Percentiles rank a stretch among this genome's conserved stretches.
phyloP scores from a whole-genome alignment of 1,139 yeast species.

The Yamadazyma epiphylla region DNA sequence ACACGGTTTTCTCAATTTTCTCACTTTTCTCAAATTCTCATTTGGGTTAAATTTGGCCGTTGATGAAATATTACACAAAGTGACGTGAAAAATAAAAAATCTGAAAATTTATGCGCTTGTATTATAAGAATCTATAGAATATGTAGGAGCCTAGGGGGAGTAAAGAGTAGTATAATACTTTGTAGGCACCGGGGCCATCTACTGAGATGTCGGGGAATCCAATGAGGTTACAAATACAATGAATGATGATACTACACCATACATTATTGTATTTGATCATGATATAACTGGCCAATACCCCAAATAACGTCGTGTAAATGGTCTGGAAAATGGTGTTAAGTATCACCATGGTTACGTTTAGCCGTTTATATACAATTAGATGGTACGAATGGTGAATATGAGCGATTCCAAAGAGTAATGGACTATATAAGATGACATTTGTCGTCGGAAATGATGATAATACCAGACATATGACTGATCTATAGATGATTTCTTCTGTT shows the following conservation, averaged over 20 bases:
- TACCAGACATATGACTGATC: conserved; percentile 55
- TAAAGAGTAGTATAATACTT: conserved; percentile 6
- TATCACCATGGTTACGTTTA: conserved; percentile 4
- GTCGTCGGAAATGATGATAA: conserved; percentile 19
- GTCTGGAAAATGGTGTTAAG: conserved; percentile 46
- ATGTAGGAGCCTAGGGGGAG: conserved; percentile 4
- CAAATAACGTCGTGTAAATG: conserved; percentile 74
- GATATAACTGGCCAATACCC: conserved; percentile 64
- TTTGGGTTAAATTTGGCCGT: too few species aligned
- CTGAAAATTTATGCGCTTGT: too few species aligned
- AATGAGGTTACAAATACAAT: conserved; percentile 69
- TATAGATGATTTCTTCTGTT: conserved; percentile 81
- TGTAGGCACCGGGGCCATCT: conserved; percentile 2
- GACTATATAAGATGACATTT: conserved; percentile 44
- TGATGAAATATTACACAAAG: too few species aligned
- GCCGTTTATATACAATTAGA: conserved; percentile 13
- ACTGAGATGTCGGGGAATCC: conserved; percentile 62
- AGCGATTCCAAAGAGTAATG: conserved; percentile 83
- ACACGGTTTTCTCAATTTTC: too few species aligned
- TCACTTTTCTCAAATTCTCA: too few species aligned
- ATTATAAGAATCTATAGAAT: conserved; percentile 3
- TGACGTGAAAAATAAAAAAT: too few species aligned
- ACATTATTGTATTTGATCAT: conserved; percentile 52
- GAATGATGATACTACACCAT: conserved; percentile 64
- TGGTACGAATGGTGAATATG: conserved; percentile 84